Base-by-base conservation (phyloP, 139 green algal genomes). In the Zygnema cylindricum region DNA sequence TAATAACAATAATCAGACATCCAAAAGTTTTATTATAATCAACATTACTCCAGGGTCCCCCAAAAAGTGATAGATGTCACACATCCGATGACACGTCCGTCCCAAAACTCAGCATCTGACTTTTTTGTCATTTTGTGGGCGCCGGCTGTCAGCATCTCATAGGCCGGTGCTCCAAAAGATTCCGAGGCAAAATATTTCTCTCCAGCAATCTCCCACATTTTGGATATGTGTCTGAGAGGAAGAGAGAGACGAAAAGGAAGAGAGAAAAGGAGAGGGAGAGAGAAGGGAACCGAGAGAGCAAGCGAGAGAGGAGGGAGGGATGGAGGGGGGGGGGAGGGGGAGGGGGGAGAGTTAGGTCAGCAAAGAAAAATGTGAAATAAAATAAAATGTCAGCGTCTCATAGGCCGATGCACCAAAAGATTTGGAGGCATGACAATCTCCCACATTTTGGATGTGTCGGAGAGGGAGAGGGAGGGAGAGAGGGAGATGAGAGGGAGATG, bases 21-120 rank as follows among this genome's bases (percentile, higher is more conserved):
- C 3, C 16, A 30, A 39, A 86, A 81, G 2, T 36, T 86, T 49
- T 2, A 69, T 32, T 79, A n/a, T n/a, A n/a, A n/a, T n/a, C n/a
- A n/a, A 40, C 41, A 40, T 43, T 25, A 41, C 77, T 85, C 11
- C 55, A 36, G 2, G 21, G 3, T 36, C 77, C 77, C 11, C 78
- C 2, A 16, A 11, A 43, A 16, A 41, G 3, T 7, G 11, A 38
- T 79, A 43, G 7, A 25, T 79, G 71, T 55, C 79, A 81, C 36
- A 86, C 79, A 40, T 76, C 79, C 79, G 33, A 86, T 81, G 32
- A 86, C 79, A 1, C 41, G 30, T n/a, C 79, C 79, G 35, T 86
- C 79, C 79, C 79, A 86, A 23, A 86, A 32, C 11, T 86, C 79
- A 21, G 79, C 54, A 2, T 81, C 39, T 21, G 83, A 69, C 3